A percentile compares a stretch with the other conserved stretches of the same genome.
Conservation (phyloP, 2,329 filamentous ascomycete genomes). For the Dothideomycetidae sp. region DNA sequence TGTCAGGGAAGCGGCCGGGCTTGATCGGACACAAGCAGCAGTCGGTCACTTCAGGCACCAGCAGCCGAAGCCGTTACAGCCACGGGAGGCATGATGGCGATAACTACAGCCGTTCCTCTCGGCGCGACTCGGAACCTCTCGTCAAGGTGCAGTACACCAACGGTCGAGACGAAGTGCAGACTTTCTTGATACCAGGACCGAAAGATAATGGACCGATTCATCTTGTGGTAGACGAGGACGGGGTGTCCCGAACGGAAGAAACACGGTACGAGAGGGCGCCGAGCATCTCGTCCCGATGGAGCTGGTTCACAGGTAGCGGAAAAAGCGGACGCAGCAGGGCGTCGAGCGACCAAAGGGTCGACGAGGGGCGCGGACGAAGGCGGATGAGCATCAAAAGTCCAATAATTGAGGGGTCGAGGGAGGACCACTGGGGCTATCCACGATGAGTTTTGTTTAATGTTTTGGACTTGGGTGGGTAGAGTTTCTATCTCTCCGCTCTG, state of each 20-base stretch:
- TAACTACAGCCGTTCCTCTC: neutral
- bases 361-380: neutral
- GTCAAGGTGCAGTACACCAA: constrained; percentile 4
- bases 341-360: neutral
- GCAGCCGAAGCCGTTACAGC: constrained; percentile 6
- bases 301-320: neutral
- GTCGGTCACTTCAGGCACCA: constrained; percentile 2
- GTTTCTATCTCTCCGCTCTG: constrained; percentile 2
- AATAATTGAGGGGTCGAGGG: neutral
- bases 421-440: neutral
- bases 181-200: neutral
- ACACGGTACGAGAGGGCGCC: neutral
- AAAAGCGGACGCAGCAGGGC: neutral
- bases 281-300: neutral
- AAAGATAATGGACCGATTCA: neutral
- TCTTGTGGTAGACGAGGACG: constrained; percentile 3
- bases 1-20: neutral
- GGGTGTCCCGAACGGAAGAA: neutral
- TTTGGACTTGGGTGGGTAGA: neutral
- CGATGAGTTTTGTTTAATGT: neutral
- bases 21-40: neutral
- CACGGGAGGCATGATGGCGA: neutral
- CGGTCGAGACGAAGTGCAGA: neutral
- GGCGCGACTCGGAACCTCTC: neutral
- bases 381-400: neutral